Evolutionary conservation across 352 stramenopile species (phyloP).

Genomic region (Chloridella minuta): DNA sequence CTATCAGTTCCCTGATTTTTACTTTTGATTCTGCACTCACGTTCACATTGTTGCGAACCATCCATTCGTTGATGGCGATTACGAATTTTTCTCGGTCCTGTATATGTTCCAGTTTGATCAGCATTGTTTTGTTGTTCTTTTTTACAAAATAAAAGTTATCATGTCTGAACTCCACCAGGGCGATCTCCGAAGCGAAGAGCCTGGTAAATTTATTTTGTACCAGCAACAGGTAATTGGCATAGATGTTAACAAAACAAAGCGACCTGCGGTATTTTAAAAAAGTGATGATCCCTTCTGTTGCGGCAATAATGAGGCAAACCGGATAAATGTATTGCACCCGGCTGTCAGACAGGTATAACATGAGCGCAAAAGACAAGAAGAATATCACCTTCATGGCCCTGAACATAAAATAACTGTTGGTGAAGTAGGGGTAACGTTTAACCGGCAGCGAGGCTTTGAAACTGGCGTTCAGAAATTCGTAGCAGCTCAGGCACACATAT

Average conservation of each 20-base stretch:
- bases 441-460: background rate
- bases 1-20: background rate
- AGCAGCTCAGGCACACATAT: background rate
- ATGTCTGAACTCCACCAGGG: background rate
- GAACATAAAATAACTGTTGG: background rate
- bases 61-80: background rate
- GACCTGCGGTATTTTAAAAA: background rate
- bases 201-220: background rate
- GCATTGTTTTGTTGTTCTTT: background rate
- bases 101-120: background rate
- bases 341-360: background rate
- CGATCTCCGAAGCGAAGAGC: background rate
- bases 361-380: background rate
- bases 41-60: background rate
- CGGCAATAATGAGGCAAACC: background rate
- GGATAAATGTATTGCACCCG: background rate
- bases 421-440: background rate
- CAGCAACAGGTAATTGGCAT: background rate
- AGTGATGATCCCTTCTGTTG: background rate
- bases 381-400: background rate
- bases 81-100: background rate
- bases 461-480: background rate
- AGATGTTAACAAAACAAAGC: conserved; percentile 5
- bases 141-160: background rate
- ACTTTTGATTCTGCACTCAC: background rate